Base-by-base conservation (phyloP, 2,329 filamentous ascomycete genomes). In the Epichloe typhina region DNA sequence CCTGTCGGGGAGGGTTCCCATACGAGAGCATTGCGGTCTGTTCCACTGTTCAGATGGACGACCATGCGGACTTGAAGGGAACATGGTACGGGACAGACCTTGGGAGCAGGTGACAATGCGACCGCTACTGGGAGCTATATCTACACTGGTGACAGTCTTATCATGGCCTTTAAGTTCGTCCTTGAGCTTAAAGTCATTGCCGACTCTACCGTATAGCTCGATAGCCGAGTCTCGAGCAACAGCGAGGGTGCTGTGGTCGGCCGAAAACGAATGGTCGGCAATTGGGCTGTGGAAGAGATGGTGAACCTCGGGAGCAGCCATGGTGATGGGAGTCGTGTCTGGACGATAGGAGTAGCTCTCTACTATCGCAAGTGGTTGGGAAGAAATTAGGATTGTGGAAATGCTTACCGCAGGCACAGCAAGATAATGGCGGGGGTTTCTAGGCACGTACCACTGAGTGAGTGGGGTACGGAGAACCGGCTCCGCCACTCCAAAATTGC, bases 41-140 rank as follows among this genome's bases (percentile, higher is more conserved):
- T 36, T 36, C 31, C 9, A 11, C 9, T 31, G 31, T 31, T 31
- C 31, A 31, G 31, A 31, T 31, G 31, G 9, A 31, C 31, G 31
- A 9, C 31, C 31, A 31, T 31, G 1, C 9, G 31, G 9, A 31
- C 31, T 31, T 31, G 31, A 11, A 31, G 31, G 8, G 31, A 31
- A 31, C 8, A 31, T 9, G 7, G 8, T 3, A 44, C 15, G n/a
- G 26, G 21, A 31, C 60, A 50, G 60, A 91, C 88, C 89, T 73
- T 98, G 93, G 23, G 91, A 96, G 72, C 91, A 98, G 50, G 93
- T 95, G 37, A 98, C 93, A 62, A 98, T 98, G 64, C 88, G 88
- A 52, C 93, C 91, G 58, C 82, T 91, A 55, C 80, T 81, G 17
- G 89, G 87, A 2, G 93, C 91, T 71, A 98, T 95, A 63, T 98